Evolutionary conservation across 2,329 filamentous ascomycete genomes (phyloP).

Genomic region (Nannizziopsis arthrosporioides): DNA sequence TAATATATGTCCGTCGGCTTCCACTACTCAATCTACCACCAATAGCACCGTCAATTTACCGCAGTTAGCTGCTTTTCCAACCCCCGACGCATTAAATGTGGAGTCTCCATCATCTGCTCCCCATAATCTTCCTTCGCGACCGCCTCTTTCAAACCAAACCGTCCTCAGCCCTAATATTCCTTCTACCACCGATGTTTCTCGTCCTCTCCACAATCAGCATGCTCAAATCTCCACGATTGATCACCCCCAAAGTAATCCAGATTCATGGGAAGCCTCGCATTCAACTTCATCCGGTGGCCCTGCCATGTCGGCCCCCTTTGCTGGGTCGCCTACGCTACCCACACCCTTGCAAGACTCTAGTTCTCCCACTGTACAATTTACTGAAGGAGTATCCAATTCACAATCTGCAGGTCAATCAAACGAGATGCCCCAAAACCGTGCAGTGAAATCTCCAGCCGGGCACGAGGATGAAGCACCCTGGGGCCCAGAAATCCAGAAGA

Average conservation of each 20-base stretch:
- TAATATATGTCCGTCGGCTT: constrained; percentile 33
- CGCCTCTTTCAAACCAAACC: constrained; percentile 35
- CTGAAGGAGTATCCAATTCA: not conserved
- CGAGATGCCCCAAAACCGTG: not conserved
- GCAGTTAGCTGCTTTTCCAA: constrained; percentile 21
- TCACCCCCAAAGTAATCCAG: constrained; percentile 24
- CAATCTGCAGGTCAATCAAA: not conserved
- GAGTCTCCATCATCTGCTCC: constrained; percentile 18
- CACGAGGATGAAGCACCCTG: constrained; percentile 34
- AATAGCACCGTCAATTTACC: constrained; percentile 18
- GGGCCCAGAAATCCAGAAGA: constrained; percentile 39
- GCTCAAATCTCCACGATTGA: constrained; percentile 21
- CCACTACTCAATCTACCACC: constrained; percentile 20
- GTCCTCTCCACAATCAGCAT: constrained; percentile 30
- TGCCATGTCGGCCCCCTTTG: constrained; percentile 13
- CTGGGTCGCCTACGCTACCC: not conserved
- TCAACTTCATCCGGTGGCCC: constrained; percentile 4
- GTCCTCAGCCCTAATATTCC: constrained; percentile 28
- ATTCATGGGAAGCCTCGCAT: constrained; percentile 17
- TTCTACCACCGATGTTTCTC: constrained; percentile 28
- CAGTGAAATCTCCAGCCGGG: not conserved
- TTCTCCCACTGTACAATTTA: not conserved
- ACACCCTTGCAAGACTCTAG: not conserved
- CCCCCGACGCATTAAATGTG: constrained; percentile 16
- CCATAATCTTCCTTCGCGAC: constrained; percentile 35